A percentile compares a stretch with the other conserved stretches of the same genome.
Evolutionary conservation across 1,284 basidiomycete genomes (phyloP).

Genomic region (Wallemia ichthyophaga): DNA sequence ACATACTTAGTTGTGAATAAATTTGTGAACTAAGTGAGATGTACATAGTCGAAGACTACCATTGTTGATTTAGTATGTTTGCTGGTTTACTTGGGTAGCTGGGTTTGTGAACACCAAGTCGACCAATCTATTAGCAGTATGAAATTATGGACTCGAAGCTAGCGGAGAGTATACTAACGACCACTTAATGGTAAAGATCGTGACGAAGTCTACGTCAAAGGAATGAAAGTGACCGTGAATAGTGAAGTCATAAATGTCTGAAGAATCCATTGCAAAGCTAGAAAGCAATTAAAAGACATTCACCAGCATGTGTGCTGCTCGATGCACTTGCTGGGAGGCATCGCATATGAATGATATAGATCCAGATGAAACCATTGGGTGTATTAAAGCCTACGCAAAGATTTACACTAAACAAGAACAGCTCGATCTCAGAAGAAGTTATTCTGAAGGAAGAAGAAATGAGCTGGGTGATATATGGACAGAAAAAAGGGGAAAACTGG

Average conservation of each 20-base stretch:
- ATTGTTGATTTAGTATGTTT: too few species aligned
- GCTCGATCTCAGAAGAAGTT: background rate
- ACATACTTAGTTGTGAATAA: too few species aligned
- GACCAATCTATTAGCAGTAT: slow-evolving; percentile 41
- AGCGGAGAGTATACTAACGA: slow-evolving; percentile 24
- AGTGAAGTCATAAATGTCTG: slow-evolving; percentile 63
- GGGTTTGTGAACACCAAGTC: slow-evolving; percentile 57
- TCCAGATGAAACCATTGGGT: slow-evolving; percentile 9
- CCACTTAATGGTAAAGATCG: slow-evolving; percentile 31
- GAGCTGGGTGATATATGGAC: slow-evolving; percentile 4
- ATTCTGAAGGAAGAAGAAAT: background rate
- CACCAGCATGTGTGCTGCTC: slow-evolving; percentile 57
- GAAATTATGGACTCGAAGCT: slow-evolving; percentile 33
- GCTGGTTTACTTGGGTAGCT: too few species aligned
- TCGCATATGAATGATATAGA: slow-evolving; percentile 13
- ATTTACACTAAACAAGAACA: background rate
- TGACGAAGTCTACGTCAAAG: slow-evolving; percentile 63
- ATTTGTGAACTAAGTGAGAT: too few species aligned
- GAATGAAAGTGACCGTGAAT: slow-evolving; percentile 57
- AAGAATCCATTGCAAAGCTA: slow-evolving; percentile 62
- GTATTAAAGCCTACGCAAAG: background rate
- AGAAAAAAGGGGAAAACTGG: background rate
- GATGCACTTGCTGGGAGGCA: slow-evolving; percentile 56
- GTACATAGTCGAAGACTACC: too few species aligned
- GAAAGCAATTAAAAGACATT: slow-evolving; percentile 53